These are phyloP conservation scores for Amphirosellinia nigrospora DNA, from an alignment of 495 filamentous ascomycete genomes.

Conservation along the genomic window DNA sequence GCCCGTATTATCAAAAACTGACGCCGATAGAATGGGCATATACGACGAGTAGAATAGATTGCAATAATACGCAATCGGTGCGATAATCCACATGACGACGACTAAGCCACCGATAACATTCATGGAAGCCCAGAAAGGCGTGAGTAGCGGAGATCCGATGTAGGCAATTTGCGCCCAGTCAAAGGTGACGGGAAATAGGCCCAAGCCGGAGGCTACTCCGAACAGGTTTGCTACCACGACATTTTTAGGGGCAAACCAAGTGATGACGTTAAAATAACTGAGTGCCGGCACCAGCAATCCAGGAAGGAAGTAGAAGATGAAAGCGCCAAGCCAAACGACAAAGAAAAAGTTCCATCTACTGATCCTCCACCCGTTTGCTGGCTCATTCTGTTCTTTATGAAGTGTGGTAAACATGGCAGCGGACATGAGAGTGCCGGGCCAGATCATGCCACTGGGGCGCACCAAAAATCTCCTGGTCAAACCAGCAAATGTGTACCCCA, in stretches of 20 bases:
- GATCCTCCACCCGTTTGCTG: conserved; percentile 85
- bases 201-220: conserved; percentile 82
- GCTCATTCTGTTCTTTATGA: conserved; percentile 79
- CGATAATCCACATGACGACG: conserved; percentile 87
- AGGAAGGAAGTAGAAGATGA: conserved; percentile 83
- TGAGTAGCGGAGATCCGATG: conserved; percentile 84
- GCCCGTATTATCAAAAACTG: conserved; percentile 83
- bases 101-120: conserved; percentile 87
- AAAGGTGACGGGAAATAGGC: conserved; percentile 86
- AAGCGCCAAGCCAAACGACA: conserved; percentile 66
- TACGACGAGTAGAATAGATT: conserved; percentile 79
- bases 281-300: conserved; percentile 85
- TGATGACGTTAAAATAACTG: conserved; percentile 89
- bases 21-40: conserved; percentile 77
- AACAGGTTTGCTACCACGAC: conserved; percentile 82
- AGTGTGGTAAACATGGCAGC: conserved; percentile 86
- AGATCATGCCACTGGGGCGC: conserved; percentile 86
- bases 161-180: conserved; percentile 95
- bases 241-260: conserved; percentile 86
- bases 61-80: conserved; percentile 80
- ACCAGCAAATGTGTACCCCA: conserved; percentile 84
- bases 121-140: conserved; percentile 89
- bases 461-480: conserved; percentile 80
- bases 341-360: conserved; percentile 85
- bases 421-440: conserved; percentile 87